Conservation (phyloP, 805 yeast genomes). For the Vanderwaltozyma tropicalis region DNA sequence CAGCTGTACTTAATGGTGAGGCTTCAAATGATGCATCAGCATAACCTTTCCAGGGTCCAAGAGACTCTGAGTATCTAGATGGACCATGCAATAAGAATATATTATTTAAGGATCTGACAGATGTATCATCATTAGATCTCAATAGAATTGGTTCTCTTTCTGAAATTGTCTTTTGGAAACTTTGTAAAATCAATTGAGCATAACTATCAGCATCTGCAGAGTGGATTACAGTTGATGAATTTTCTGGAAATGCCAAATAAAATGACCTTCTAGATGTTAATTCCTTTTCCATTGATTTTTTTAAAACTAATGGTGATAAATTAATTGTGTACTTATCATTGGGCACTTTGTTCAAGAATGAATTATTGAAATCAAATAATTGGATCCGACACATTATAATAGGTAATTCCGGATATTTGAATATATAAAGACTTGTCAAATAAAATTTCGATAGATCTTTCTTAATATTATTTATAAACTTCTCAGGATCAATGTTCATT, state of each 20-base stretch:
- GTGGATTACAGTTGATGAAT: constrained; percentile 59
- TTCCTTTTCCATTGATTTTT: constrained; percentile 23
- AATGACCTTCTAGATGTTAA: constrained; percentile 49
- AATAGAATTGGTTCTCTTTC: constrained; percentile 33
- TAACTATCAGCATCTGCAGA: constrained; percentile 37
- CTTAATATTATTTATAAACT: constrained; percentile 40
- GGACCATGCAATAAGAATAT: constrained; percentile 51
- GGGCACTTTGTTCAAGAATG: not conserved
- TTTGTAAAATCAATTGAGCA: constrained; percentile 46
- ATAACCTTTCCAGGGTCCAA: constrained; percentile 67
- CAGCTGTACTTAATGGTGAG: constrained; percentile 44
- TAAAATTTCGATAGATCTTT: constrained; percentile 41
- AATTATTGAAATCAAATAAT: constrained; percentile 44
- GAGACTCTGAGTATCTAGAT: constrained; percentile 48
- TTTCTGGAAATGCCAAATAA: constrained; percentile 56
- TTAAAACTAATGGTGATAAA: not conserved
- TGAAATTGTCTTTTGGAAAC: constrained; percentile 45
- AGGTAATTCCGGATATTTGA: constrained; percentile 55
- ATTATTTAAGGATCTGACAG: constrained; percentile 40
- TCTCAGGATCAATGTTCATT: constrained; percentile 36
- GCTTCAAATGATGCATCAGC: constrained; percentile 59
- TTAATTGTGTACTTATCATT: no score
- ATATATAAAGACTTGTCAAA: constrained; percentile 54
- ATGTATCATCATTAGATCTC: constrained; percentile 28
- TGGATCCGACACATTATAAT: constrained; percentile 54